Base-by-base conservation (phyloP, 805 yeast genomes). In the Starmera amethionina region DNA sequence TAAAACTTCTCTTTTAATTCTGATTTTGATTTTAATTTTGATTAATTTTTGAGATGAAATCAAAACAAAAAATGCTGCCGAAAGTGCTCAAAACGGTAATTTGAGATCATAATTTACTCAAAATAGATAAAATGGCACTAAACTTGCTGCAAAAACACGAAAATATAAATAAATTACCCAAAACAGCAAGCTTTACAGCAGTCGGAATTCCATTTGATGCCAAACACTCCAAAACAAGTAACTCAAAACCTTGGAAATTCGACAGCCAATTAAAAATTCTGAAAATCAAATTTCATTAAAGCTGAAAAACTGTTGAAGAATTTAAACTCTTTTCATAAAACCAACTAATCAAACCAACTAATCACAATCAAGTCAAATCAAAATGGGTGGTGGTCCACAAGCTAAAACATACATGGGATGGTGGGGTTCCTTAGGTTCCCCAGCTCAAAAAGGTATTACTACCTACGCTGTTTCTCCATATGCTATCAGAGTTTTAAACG, bases 371-470 rank as follows among this genome's bases (percentile, higher is more conserved):
- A 34, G 30, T 37, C 19, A 35, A 37, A 39, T 41, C 42, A 51
- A 48, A 56, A 81, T 81, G 87, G 83, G 75, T 61, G 56, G 53
- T 47, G 85, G 82, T 59, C 82, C 82, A 62, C 75, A 76, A 54
- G 79, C 81, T 55, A 77, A 74, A 54, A 61, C 87, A 58, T 88
- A 82, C 60, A 81, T 85, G 90, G 97, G 97, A 55, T 88, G 96
- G 96, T 88, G 97, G 97, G 97, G 97, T 60, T 65, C 72, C 70
- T 66, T 88, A 60, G 95, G 94, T 46, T 74, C 84, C 65, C 89
- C 93, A 62, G 75, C 75, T 54, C 95, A 86, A 72, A 85, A 85
- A 66, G 82, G 86, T 69, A 72, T 82, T 49, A 83, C 90, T 47
- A 75, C 83, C 45, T 93, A 90, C 74, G 72, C 96, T 42, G 88